phyloP scores from a whole-genome alignment of 371 early-diverging fungal species.

The Smittium culicis region DNA sequence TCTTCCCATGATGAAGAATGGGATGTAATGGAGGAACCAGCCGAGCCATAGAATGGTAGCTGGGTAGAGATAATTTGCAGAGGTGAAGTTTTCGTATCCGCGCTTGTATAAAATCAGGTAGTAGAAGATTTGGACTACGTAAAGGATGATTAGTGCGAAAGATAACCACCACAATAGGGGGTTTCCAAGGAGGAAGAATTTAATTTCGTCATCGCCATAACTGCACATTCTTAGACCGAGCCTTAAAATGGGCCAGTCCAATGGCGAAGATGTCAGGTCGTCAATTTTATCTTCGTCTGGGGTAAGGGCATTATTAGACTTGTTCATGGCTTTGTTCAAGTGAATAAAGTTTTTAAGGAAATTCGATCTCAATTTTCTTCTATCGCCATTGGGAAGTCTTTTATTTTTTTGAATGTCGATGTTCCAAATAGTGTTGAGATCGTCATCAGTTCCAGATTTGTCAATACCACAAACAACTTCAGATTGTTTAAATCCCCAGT shows the following conservation, averaged over 20 bases:
- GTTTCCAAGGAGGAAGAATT: slow-evolving; percentile 93
- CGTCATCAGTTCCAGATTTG: slow-evolving; percentile 17
- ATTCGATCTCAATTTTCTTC: slow-evolving; percentile 40
- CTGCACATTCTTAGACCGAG: slow-evolving; percentile 94
- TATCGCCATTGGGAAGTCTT: slow-evolving; percentile 43
- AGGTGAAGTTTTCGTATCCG: slow-evolving; percentile 44
- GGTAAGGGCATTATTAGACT: slow-evolving; percentile 91
- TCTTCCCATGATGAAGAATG: slow-evolving; percentile 96
- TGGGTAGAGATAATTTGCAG: slow-evolving; percentile 46
- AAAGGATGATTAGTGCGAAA: slow-evolving; percentile 42
- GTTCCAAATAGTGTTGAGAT: slow-evolving; percentile 80
- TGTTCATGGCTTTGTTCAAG: slow-evolving; percentile 95
- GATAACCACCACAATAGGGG: slow-evolving; percentile 92
- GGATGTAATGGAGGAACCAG: slow-evolving; percentile 93
- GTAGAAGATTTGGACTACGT: slow-evolving; percentile 31
- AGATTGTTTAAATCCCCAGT: slow-evolving; percentile 97
- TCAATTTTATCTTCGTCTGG: slow-evolving; percentile 96
- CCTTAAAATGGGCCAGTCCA: slow-evolving; percentile 61
- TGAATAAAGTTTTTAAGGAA: slow-evolving; percentile 85
- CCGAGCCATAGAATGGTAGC: slow-evolving; percentile 65
- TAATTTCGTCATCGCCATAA: slow-evolving; percentile 81
- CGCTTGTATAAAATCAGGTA: slow-evolving; percentile 59
- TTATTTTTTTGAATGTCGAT: slow-evolving; percentile 82
- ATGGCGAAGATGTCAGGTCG: slow-evolving; percentile 70
- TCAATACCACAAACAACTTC: slow-evolving; percentile 74